phyloP scores from a whole-genome alignment of 2,329 filamentous ascomycete species.

The Rachicladosporium sp. region DNA sequence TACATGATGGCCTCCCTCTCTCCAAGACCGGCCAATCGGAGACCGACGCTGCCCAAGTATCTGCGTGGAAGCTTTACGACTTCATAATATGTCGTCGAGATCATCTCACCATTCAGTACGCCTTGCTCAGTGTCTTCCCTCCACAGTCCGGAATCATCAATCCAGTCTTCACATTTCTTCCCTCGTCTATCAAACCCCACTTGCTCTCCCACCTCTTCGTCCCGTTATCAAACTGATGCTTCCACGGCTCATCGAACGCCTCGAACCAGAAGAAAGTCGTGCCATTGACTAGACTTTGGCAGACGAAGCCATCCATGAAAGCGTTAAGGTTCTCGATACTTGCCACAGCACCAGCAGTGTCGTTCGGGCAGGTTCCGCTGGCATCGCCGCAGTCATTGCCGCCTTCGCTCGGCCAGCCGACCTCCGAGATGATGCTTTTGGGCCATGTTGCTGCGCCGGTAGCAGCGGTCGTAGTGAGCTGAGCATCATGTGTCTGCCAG shows the following conservation, averaged over 20 bases:
- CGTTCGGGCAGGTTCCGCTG: conserved; percentile 38
- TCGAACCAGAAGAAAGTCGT: conserved; percentile 98
- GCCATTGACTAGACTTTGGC: conserved; percentile 62
- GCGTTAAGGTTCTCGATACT: conserved; percentile 68
- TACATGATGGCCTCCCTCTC: too few species aligned
- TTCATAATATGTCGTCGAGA: too few species aligned
- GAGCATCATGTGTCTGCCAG: conserved; percentile 59
- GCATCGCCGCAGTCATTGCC: conserved; percentile 62
- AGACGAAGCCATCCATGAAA: conserved; percentile 82
- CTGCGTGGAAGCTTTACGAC: too few species aligned
- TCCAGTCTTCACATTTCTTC: conserved; percentile 71
- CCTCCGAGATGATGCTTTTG: conserved; percentile 60
- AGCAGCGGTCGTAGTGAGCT: conserved; percentile 45
- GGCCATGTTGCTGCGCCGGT: conserved; percentile 41
- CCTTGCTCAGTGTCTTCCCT: conserved; percentile 45
- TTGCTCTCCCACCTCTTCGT: conserved; percentile 77
- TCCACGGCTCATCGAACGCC: conserved; percentile 96
- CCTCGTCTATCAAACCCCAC: conserved; percentile 82
- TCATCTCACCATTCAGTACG: conserved; percentile 7
- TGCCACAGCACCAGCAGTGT: conserved; percentile 56
- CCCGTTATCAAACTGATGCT: conserved; percentile 55
- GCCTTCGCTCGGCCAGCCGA: conserved; percentile 78
- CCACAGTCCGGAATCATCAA: conserved; percentile 79
- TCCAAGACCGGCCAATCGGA: too few species aligned
- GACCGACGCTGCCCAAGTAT: too few species aligned